These are phyloP conservation scores for Kluyveromyces lactis DNA, from an alignment of 805 yeast genomes.

Conservation along the genomic window DNA sequence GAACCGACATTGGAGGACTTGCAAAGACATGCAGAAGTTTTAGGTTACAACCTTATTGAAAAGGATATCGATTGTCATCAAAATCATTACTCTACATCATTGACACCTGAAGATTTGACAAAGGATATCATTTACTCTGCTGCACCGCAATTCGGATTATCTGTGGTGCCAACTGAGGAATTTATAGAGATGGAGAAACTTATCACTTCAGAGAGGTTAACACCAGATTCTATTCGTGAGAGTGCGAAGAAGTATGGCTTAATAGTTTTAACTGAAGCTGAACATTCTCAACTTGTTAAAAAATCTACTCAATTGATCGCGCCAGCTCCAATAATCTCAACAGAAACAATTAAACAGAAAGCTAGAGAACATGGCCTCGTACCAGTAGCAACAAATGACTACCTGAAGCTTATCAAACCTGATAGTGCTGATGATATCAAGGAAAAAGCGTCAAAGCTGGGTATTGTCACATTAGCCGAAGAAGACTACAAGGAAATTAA, in stretches of 20 bases:
- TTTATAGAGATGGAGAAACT: constrained; percentile 5
- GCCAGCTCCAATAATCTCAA: not conserved
- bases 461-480: constrained; percentile 11
- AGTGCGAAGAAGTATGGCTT: constrained; percentile 16
- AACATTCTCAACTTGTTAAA: constrained; percentile 9
- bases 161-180: constrained; percentile 8
- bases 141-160: constrained; percentile 3
- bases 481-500: constrained; percentile 10
- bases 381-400: constrained; percentile 26
- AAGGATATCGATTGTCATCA: not conserved
- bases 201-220: constrained; percentile 1
- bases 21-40: constrained; percentile 6
- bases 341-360: constrained; percentile 12
- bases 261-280: constrained; percentile 21
- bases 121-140: constrained; percentile 1
- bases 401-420: constrained; percentile 10
- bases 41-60: constrained; percentile 13
- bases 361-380: constrained; percentile 29
- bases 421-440: constrained; percentile 7
- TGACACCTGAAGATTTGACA: not conserved
- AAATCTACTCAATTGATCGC: not conserved
- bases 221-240: constrained; percentile 5
- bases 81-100: not conserved
- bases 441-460: constrained; percentile 8
- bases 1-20: constrained; percentile 7